phyloP scores from a whole-genome alignment of 2,329 filamentous ascomycete species.

The Didymella lethalis region DNA sequence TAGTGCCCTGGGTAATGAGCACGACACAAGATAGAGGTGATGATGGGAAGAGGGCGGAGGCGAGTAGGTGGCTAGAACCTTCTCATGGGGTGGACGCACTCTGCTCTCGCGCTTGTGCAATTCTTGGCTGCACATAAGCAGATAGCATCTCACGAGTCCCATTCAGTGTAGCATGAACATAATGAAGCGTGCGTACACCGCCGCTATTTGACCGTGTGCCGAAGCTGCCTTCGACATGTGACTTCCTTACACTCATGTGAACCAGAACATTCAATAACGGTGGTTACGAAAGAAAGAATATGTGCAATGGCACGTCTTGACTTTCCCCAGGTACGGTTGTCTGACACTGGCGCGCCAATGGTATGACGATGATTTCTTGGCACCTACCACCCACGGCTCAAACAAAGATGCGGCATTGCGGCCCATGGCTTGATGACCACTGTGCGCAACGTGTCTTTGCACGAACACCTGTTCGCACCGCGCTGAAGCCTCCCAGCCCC shows the following conservation, averaged over 20 bases:
- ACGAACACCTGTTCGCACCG: slow-evolving; percentile 32
- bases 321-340: not conserved
- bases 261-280: not conserved
- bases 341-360: not conserved
- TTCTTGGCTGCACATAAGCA: slow-evolving; percentile 27
- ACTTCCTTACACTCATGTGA: not conserved
- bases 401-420: slow-evolving; percentile 12
- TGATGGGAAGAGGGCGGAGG: slow-evolving; percentile 11
- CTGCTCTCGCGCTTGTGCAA: slow-evolving; percentile 37
- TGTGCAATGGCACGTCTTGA: not conserved
- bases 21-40: slow-evolving; percentile 14
- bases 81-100: slow-evolving; percentile 31
- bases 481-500: slow-evolving; percentile 18
- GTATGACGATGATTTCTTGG: slow-evolving; percentile 19
- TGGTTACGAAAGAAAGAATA: not conserved
- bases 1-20: slow-evolving; percentile 14
- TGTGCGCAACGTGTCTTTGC: slow-evolving; percentile 24
- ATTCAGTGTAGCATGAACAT: slow-evolving; percentile 39
- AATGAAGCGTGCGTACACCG: slow-evolving; percentile 11
- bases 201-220: not conserved
- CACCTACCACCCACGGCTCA: slow-evolving; percentile 13
- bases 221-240: not conserved
- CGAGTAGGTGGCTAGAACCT: slow-evolving; percentile 21
- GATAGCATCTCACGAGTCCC: slow-evolving; percentile 30
- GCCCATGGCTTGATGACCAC: slow-evolving; percentile 8